A percentile compares a stretch with the other conserved stretches of the same genome.
These are phyloP conservation scores for Candida tropicalis DNA, from an alignment of 1,139 yeast species.

Conservation along the genomic window DNA sequence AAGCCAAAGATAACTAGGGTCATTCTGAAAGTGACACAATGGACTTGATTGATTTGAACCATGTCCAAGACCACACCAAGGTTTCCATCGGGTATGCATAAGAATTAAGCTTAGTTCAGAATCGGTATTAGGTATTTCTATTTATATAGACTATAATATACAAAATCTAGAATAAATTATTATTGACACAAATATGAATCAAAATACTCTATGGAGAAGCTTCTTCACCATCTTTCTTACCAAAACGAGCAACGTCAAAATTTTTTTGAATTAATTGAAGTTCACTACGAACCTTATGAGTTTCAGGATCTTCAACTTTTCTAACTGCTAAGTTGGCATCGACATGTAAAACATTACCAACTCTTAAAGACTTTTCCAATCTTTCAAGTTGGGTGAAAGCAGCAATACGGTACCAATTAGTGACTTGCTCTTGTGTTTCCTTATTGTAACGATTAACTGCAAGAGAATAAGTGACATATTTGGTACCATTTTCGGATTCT, in stretches of 20 bases:
- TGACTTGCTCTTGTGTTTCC: slow-evolving; percentile 28
- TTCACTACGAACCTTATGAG: slow-evolving; percentile 21
- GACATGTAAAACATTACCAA: slow-evolving; percentile 46
- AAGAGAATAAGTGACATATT: slow-evolving; percentile 44
- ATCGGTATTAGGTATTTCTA: slow-evolving; percentile 10
- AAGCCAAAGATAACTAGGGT: slow-evolving; percentile 63
- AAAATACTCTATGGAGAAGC: slow-evolving; percentile 11
- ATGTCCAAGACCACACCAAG: slow-evolving; percentile 77
- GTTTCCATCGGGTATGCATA: slow-evolving; percentile 69
- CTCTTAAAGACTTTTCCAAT: slow-evolving; percentile 42
- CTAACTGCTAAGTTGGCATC: slow-evolving; percentile 45
- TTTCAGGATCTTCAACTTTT: slow-evolving; percentile 35
- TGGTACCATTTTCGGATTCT: slow-evolving; percentile 42
- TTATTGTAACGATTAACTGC: slow-evolving; percentile 46
- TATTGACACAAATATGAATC: background rate
- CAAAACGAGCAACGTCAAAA: slow-evolving; percentile 44
- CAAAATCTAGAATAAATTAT: background rate
- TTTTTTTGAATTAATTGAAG: slow-evolving; percentile 39
- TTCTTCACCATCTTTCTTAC: slow-evolving; percentile 30
- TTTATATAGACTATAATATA: background rate
- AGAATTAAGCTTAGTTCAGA: slow-evolving; percentile 54
- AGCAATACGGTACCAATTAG: slow-evolving; percentile 48
- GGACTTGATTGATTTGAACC: slow-evolving; percentile 74
- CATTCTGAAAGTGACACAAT: slow-evolving; percentile 81
- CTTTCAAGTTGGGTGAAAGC: slow-evolving; percentile 41